These are phyloP conservation scores for Xylariaceae sp. DNA, from an alignment of 2,329 filamentous ascomycete species.

Conservation along the genomic window DNA sequence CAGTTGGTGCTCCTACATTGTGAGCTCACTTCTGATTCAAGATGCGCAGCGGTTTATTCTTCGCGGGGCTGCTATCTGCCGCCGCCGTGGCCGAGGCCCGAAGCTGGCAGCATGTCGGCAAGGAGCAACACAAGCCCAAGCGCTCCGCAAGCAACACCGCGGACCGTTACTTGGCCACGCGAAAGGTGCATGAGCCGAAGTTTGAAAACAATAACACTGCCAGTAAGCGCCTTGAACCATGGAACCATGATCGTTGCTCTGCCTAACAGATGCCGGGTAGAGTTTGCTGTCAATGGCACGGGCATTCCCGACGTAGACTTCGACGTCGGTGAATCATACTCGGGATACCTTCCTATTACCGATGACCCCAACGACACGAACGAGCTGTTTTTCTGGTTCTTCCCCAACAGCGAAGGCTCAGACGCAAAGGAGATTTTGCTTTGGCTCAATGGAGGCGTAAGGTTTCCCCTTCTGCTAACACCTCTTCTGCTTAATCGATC, in stretches of 20 bases:
- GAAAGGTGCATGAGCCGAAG: constrained; percentile 22
- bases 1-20: background rate
- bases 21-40: constrained; percentile 1
- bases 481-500: background rate
- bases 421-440: constrained; percentile 47
- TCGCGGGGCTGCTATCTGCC: constrained; percentile 24
- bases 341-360: constrained; percentile 51
- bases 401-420: constrained; percentile 41
- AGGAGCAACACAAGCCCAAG: constrained; percentile 20
- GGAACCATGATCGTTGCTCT: background rate
- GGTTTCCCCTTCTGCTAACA: constrained; percentile 14
- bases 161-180: constrained; percentile 24
- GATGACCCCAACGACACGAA: constrained; percentile 36
- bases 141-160: constrained; percentile 12
- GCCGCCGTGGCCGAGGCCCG: constrained; percentile 21
- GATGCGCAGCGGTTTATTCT: constrained; percentile 26
- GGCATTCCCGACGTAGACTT: constrained; percentile 59
- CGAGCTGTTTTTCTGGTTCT: constrained; percentile 55
- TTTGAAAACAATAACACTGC: constrained; percentile 30
- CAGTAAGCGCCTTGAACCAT: constrained; percentile 18
- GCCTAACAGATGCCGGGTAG: constrained; percentile 30
- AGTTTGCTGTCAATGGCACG: constrained; percentile 55
- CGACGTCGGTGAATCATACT: constrained; percentile 55
- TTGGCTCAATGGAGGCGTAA: constrained; percentile 46
- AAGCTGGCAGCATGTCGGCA: constrained; percentile 32